Percentiles rank a stretch among this genome's conserved stretches.
Evolutionary conservation across 139 green algal species (phyloP).

Genomic region (Tetraselmis striata): DNA sequence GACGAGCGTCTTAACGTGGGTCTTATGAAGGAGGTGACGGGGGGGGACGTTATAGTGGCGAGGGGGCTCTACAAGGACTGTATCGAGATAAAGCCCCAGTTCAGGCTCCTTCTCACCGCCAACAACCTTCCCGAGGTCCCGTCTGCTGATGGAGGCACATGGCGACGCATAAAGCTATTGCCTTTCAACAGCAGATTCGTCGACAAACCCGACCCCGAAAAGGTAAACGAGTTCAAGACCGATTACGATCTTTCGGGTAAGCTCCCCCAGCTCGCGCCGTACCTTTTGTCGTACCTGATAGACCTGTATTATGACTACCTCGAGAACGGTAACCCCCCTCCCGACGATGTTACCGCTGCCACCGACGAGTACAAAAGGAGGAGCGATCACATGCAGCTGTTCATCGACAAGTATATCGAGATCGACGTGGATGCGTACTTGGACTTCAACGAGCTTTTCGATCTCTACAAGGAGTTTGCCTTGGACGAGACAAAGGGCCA

Average conservation of each 20-base stretch:
- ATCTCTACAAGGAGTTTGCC: too few relatives aligned
- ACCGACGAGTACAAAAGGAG: conserved; percentile 18
- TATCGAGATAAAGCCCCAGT: conserved; percentile 10
- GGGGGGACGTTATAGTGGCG: conserved; percentile 2
- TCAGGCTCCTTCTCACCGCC: conserved; percentile 10
- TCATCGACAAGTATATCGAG: too few relatives aligned
- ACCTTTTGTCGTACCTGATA: conserved; percentile 18
- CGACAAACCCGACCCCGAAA: conserved; percentile 4
- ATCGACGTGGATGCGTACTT: too few relatives aligned
- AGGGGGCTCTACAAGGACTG: neutral
- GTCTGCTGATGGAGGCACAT: conserved; percentile 10
- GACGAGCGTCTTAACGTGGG: conserved; percentile 17
- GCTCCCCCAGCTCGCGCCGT: conserved; percentile 4
- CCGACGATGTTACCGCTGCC: conserved; percentile 2
- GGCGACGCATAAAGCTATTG: conserved; percentile 15
- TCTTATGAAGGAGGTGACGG: conserved; percentile 8
- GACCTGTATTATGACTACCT: conserved; percentile 9
- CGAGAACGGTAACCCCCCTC: neutral
- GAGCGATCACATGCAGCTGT: conserved; percentile 15
- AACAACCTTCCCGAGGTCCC: conserved; percentile 21
- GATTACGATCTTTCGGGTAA: too few relatives aligned
- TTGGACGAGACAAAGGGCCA: too few relatives aligned
- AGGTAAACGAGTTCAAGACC: conserved; percentile 10
- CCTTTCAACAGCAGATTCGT: conserved; percentile 16
- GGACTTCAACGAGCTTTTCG: too few relatives aligned